A percentile compares a stretch with the other conserved stretches of the same genome.
Evolutionary conservation across 805 yeast species (phyloP).

Genomic region (Kockiozyma suomiensis): DNA sequence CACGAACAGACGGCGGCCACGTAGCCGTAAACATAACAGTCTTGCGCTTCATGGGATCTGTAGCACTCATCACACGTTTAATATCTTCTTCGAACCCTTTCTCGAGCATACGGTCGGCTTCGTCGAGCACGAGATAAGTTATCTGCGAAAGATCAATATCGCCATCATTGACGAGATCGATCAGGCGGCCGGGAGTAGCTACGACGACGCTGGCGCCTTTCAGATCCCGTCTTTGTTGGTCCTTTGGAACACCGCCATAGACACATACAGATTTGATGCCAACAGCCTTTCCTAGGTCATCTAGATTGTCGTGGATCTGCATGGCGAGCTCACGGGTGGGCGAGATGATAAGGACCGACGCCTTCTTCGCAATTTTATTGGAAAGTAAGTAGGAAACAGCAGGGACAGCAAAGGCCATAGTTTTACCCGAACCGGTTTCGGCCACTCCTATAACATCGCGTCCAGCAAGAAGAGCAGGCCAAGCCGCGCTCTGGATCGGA

Average conservation of each 20-base stretch:
- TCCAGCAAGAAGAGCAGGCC: conserved; percentile 84
- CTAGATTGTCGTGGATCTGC: conserved; percentile 85
- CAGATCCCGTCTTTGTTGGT: conserved; percentile 77
- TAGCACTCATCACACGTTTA: conserved; percentile 70
- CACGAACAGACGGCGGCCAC: conserved; percentile 99
- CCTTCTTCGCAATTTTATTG: conserved; percentile 45
- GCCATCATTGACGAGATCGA: conserved; percentile 89
- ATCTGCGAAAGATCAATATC: conserved; percentile 68
- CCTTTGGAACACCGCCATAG: conserved; percentile 97
- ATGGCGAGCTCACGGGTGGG: conserved; percentile 98
- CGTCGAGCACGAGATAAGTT: conserved; percentile 85
- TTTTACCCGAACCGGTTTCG: conserved; percentile 97
- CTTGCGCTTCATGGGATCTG: conserved; percentile 63
- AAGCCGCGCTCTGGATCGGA: conserved; percentile 90
- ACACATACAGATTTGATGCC: conserved; percentile 76
- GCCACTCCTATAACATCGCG: conserved; percentile 96
- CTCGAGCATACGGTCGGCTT: conserved; percentile 98
- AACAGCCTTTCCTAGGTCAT: conserved; percentile 58
- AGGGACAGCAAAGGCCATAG: conserved; percentile 96
- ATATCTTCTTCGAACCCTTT: conserved; percentile 98
- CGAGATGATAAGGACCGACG: conserved; percentile 81
- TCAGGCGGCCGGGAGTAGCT: conserved; percentile 97
- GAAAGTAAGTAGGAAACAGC: conserved; percentile 74
- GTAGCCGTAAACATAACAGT: conserved; percentile 99
- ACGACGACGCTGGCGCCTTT: conserved; percentile 72